phyloP scores from a whole-genome alignment of 768 basidiomycete species.

The Calvatia gigantea region DNA sequence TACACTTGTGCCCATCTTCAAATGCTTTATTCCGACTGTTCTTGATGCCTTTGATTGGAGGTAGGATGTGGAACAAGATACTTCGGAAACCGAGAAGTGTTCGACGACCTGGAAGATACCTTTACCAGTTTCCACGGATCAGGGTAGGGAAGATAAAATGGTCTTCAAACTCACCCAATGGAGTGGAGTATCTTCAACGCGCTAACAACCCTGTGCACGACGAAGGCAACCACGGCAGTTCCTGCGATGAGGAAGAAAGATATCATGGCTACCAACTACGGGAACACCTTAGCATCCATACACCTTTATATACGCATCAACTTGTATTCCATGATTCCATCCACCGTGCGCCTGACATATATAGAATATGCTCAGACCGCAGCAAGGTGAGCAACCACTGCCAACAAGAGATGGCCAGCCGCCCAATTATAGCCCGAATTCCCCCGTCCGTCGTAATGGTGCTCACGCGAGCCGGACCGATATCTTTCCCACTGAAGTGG shows the following conservation, averaged over 20 bases:
- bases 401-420: no score
- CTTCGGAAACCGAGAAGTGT: conserved; percentile 22
- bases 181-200: conserved; percentile 14
- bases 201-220: conserved; percentile 3
- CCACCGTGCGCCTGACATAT: no score
- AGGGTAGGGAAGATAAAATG: not conserved
- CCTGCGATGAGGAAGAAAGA: conserved; percentile 1
- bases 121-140: conserved; percentile 6
- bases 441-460: not conserved
- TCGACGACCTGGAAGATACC: conserved; percentile 31
- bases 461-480: conserved; percentile 11
- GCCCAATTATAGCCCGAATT: no score
- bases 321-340: no score
- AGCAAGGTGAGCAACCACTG: not conserved
- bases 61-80: conserved; percentile 23
- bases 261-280: not conserved
- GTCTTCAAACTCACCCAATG: conserved; percentile 22
- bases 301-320: no score
- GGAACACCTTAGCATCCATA: not conserved
- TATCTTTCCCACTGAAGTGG: not conserved
- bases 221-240: not conserved
- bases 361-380: not conserved
- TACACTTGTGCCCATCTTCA: conserved; percentile 28
- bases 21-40: conserved; percentile 28
- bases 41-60: conserved; percentile 26